Evolutionary conservation across 139 green algal species (phyloP), one percentile per base, ranked within the genome.

Genomic region (Haematococcus lacustris): DNA sequence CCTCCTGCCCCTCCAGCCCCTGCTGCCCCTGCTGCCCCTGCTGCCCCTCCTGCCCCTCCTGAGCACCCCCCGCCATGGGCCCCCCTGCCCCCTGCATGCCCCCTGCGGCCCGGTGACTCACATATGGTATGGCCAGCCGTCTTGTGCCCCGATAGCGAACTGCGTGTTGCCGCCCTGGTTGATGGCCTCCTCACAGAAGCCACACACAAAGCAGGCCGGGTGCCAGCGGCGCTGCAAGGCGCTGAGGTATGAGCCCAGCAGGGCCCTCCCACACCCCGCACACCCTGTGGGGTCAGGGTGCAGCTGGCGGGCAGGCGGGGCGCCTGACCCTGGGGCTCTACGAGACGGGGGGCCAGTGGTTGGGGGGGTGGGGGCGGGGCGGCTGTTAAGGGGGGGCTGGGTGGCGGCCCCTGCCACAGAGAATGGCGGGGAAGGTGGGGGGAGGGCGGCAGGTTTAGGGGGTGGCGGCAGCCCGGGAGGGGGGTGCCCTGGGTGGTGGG

Each of bases 181-280:
- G n/a, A 93, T 74, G 1, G 82, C 68, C 73, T 83, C 68, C 0
- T n/a, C 0, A 67, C 88, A 93, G 62, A 61, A 76, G 0, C 70
- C 74, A 68, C 88, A 93, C 61, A 63, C 75, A 57, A 84, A 84
- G 71, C 79, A 84, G 0, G 51, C 37, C 6, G 62, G 28, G 63
- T 92, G 87, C 81, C 82, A 92, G 38, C 68, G 71, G 33, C 79
- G 71, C 1, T 75, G 77, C 47, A 85, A 64, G 23, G 78, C 84
- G 1, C 51, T 59, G 25, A 86, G 51, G 35, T 62, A 76, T n/a
- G 61, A 39, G 34, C 65, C 41, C 26, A 68, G 34, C 13, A 79
- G 25, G 9, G 51, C 61, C 23, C 51, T 51, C 32, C 80, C 76
- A 73, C 80, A 87, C 2, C 77, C 80, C 9, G 73, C 82, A 35